Evolutionary conservation across 768 basidiomycete species (phyloP).

Genomic region (Daedalea quercina): DNA sequence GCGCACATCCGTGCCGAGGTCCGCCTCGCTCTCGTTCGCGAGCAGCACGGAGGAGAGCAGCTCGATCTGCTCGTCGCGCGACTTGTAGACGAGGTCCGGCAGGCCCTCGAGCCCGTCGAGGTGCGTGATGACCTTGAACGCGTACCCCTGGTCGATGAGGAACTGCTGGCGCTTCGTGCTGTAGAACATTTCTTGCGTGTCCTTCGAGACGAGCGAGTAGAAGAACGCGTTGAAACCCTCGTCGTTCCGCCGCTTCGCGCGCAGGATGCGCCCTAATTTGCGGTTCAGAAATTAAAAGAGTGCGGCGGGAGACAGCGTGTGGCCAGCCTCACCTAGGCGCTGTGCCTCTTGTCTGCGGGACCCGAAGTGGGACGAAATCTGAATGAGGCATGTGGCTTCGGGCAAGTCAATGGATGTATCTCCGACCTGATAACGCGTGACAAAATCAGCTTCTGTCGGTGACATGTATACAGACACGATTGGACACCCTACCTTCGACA

Average conservation of each 20-base stretch:
- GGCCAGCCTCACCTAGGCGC: slow-evolving; percentile 59
- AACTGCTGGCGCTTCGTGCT: slow-evolving; percentile 99
- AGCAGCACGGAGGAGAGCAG: slow-evolving; percentile 89
- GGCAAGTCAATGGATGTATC: slow-evolving; percentile 99
- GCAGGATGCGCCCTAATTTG: slow-evolving; percentile 77
- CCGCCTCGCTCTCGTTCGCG: slow-evolving; percentile 86
- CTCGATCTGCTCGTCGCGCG: slow-evolving; percentile 91
- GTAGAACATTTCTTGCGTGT: slow-evolving; percentile 99
- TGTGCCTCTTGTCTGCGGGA: slow-evolving; percentile 98
- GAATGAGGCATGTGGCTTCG: slow-evolving; percentile 98
- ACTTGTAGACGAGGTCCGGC: slow-evolving; percentile 87
- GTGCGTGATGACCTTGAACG: slow-evolving; percentile 99
- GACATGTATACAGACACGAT: background rate
- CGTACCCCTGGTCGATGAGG: slow-evolving; percentile 97
- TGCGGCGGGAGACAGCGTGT: background rate
- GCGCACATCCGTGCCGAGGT: slow-evolving; percentile 78
- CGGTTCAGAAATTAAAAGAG: background rate
- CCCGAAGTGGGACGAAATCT: slow-evolving; percentile 98
- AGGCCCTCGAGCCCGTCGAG: slow-evolving; percentile 86
- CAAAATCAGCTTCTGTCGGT: background rate
- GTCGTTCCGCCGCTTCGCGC: slow-evolving; percentile 96
- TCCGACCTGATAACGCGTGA: slow-evolving; percentile 57
- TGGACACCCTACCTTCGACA: slow-evolving; percentile 70
- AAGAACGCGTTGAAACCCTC: slow-evolving; percentile 99
- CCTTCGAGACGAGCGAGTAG: slow-evolving; percentile 97